phyloP scores from a whole-genome alignment of 2,329 filamentous ascomycete species.

The Epichloe coenophiala region DNA sequence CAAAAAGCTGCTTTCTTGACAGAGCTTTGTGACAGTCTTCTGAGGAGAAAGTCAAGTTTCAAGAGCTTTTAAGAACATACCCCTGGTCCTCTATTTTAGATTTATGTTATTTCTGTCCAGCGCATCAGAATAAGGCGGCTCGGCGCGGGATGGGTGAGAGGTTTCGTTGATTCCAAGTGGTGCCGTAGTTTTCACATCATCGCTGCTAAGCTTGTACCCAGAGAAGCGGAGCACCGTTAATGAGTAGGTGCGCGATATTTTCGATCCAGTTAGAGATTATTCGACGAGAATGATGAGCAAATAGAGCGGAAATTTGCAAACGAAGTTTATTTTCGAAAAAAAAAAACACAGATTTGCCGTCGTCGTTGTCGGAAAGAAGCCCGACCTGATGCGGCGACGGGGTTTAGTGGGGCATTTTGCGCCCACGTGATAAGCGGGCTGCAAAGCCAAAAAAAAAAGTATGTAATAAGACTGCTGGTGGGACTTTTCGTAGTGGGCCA shows the following conservation, averaged over 20 bases:
- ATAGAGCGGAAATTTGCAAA: neutral
- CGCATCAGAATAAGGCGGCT: constrained; percentile 13
- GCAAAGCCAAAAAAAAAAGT: neutral
- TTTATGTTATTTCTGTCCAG: neutral
- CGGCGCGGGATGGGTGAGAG: constrained; percentile 15
- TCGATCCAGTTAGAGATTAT: neutral
- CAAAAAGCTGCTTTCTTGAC: neutral
- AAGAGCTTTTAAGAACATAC: constrained; percentile 1
- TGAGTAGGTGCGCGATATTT: neutral
- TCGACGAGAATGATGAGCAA: neutral
- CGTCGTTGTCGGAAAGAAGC: constrained; percentile 4
- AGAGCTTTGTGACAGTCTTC: neutral
- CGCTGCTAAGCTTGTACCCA: constrained; percentile 17
- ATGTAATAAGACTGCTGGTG: neutral
- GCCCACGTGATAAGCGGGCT: constrained; percentile 26
- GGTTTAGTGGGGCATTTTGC: constrained; percentile 26
- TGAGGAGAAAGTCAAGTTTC: neutral
- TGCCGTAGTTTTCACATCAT: constrained; percentile 24
- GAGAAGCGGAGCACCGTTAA: constrained; percentile 2
- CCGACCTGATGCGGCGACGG: constrained; percentile 13
- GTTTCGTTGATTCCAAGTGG: constrained; percentile 17
- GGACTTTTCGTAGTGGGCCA: neutral
- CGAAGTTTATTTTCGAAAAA: constrained; percentile 1
- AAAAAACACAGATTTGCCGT: constrained; percentile 5
- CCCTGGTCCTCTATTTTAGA: constrained; percentile 2